A percentile compares a stretch with the other conserved stretches of the same genome.
Evolutionary conservation across 257 asterid genomes (phyloP).

Genomic region (Schizonepeta tenuifolia): DNA sequence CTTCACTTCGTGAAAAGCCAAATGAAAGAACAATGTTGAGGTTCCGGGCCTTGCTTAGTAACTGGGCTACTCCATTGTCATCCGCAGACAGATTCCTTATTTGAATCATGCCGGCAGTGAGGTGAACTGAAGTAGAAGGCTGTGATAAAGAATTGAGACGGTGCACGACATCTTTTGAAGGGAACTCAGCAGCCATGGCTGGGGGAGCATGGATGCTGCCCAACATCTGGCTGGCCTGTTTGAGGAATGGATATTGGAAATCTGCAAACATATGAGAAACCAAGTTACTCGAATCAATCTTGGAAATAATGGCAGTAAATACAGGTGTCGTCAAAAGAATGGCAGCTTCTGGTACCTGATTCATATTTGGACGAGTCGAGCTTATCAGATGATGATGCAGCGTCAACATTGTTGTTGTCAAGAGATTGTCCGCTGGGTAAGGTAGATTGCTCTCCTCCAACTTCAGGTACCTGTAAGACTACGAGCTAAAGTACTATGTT

Average conservation of each 20-base stretch:
- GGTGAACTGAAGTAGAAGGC: conserved; percentile 61
- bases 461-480: conserved; percentile 48
- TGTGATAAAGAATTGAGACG: conserved; percentile 53
- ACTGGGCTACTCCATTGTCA: conserved; percentile 37
- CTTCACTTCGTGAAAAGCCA: conserved; percentile 54
- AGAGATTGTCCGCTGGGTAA: conserved; percentile 38
- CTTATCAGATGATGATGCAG: conserved; percentile 48
- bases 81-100: conserved; percentile 41
- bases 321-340: neutral
- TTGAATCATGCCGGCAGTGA: conserved; percentile 82
- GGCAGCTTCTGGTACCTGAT: conserved; percentile 46
- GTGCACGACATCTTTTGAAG: conserved; percentile 58
- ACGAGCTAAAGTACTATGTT: conserved; percentile 18
- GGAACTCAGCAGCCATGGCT: conserved; percentile 87
- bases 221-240: conserved; percentile 79
- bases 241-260: conserved; percentile 58
- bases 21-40: conserved; percentile 66
- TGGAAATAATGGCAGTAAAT: neutral
- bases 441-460: conserved; percentile 36
- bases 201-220: conserved; percentile 85
- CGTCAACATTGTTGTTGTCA: conserved; percentile 27
- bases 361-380: conserved; percentile 44
- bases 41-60: conserved; percentile 53
- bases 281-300: neutral
- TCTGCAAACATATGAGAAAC: conserved; percentile 46